phyloP scores from a whole-genome alignment of 2,329 filamentous ascomycete species.

The Aspergillus proliferans region DNA sequence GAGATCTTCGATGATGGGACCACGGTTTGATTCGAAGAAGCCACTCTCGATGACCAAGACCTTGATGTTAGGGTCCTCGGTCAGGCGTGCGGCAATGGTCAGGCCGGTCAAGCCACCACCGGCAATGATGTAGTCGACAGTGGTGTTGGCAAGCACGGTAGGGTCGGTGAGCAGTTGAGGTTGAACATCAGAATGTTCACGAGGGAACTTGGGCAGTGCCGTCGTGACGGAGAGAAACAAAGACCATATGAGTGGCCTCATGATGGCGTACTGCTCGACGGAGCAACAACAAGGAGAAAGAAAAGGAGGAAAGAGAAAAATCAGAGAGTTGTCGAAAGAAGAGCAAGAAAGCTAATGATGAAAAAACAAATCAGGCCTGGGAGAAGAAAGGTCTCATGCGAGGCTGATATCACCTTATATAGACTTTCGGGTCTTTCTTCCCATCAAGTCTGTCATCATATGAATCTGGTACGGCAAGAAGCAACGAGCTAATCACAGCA shows the following conservation, averaged over 20 bases:
- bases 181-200: background rate
- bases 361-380: background rate
- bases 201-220: background rate
- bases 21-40: slow-evolving; percentile 21
- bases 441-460: no score
- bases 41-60: slow-evolving; percentile 26
- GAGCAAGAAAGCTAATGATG: background rate
- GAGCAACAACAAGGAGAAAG: background rate
- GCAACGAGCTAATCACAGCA: background rate
- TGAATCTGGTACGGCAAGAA: no score
- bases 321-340: background rate
- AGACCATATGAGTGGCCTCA: background rate
- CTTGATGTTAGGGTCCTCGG: slow-evolving; percentile 17
- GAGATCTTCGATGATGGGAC: slow-evolving; percentile 19
- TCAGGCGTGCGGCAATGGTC: slow-evolving; percentile 20
- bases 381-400: background rate
- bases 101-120: slow-evolving; percentile 26
- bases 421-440: background rate
- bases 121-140: slow-evolving; percentile 27
- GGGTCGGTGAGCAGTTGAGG: slow-evolving; percentile 8
- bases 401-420: background rate
- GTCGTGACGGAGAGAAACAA: background rate
- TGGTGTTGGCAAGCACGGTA: slow-evolving; percentile 8
- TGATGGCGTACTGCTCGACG: background rate
- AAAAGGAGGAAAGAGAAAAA: background rate